These are phyloP conservation scores for Solanum clarkiae DNA, from an alignment of 257 asterid genomes.

Conservation along the genomic window DNA sequence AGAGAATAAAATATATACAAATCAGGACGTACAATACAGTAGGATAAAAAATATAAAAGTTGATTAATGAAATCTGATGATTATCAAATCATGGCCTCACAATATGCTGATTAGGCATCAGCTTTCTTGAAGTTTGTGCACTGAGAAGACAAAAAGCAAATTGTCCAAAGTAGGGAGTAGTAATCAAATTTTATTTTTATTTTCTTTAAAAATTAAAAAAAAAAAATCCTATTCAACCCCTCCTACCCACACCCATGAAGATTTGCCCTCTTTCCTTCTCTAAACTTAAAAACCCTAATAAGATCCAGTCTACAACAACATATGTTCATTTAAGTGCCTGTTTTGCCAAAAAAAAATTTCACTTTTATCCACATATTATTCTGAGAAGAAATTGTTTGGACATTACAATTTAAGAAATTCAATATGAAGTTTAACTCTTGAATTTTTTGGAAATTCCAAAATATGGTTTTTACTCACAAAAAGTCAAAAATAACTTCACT, in stretches of 20 bases:
- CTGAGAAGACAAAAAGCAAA: conserved; percentile 44
- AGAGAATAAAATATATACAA: too few species aligned
- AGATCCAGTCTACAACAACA: neutral
- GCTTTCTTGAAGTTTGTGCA: conserved; percentile 46
- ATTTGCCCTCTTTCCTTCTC: neutral
- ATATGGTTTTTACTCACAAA: neutral
- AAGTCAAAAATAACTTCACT: too few species aligned
- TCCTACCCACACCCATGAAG: neutral
- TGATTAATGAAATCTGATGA: conserved; percentile 8
- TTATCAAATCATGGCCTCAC: conserved; percentile 43
- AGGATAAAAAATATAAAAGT: neutral
- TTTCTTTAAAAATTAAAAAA: too few species aligned
- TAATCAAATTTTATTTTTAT: too few species aligned
- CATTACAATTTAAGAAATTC: neutral
- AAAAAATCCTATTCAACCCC: neutral
- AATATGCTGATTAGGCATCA: conserved; percentile 12
- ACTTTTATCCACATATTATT: neutral
- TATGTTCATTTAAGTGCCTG: neutral
- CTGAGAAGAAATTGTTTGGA: too few species aligned
- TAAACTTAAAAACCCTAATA: neutral
- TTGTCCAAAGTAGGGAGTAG: conserved; percentile 9
- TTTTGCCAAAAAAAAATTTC: neutral
- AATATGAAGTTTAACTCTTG: neutral
- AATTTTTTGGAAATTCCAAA: neutral
- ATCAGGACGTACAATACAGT: neutral